These are phyloP conservation scores for Galeopsis tetrahit DNA, from an alignment of 257 asterid species.

Conservation along the genomic window DNA sequence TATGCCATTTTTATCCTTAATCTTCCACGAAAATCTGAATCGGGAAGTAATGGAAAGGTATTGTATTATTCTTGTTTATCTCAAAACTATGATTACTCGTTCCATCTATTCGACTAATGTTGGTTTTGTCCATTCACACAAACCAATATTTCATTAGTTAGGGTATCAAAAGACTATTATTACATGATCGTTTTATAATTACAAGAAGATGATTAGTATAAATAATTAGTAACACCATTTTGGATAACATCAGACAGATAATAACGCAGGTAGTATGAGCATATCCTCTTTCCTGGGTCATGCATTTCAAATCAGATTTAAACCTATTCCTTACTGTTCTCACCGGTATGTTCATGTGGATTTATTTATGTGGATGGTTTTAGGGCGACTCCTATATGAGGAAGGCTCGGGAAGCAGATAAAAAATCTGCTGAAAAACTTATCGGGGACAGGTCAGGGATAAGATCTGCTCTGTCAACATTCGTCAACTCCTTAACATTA, in stretches of 20 bases:
- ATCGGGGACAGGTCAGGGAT: conserved; percentile 52
- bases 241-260: too few relatives aligned
- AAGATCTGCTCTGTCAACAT: conserved; percentile 9
- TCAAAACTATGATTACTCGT: background rate
- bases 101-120: background rate
- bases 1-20: conserved; percentile 38
- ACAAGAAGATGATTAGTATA: too few relatives aligned
- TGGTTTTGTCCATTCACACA: too few relatives aligned
- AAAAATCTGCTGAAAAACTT: conserved; percentile 61
- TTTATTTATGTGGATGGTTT: conserved; percentile 23
- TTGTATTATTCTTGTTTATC: background rate
- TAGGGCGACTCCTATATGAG: conserved; percentile 69
- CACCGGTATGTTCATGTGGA: conserved; percentile 22
- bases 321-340: conserved; percentile 4
- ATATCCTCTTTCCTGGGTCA: background rate
- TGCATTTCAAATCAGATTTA: background rate
- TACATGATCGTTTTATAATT: too few relatives aligned
- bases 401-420: conserved; percentile 82
- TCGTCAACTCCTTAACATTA: conserved; percentile 25
- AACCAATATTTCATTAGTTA: too few relatives aligned
- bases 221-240: too few relatives aligned
- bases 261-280: background rate
- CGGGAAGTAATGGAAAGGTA: conserved; percentile 8
- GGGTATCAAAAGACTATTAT: too few relatives aligned
- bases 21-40: conserved; percentile 19